A percentile compares a stretch with the other conserved stretches of the same genome.
Evolutionary conservation across 2,329 filamentous ascomycete species (phyloP).

Genomic region (Stachybotrys chlorohalonatus): DNA sequence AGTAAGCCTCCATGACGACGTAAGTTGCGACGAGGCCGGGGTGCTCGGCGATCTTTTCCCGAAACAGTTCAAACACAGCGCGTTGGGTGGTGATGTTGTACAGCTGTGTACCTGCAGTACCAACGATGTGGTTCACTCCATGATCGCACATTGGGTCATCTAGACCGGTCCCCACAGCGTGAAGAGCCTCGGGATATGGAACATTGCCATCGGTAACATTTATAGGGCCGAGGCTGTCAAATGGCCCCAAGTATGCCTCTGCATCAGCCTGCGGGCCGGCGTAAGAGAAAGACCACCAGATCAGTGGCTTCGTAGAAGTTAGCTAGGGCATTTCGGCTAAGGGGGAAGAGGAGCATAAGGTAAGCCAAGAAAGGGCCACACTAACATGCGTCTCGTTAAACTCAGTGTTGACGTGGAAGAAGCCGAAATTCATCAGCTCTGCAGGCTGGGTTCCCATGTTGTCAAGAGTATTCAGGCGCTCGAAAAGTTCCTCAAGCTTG

Average conservation of each 20-base stretch:
- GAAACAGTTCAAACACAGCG: constrained; percentile 10
- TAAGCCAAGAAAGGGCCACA: neutral
- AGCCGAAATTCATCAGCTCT: constrained; percentile 8
- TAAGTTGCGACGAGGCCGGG: constrained; percentile 4
- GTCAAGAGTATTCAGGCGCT: constrained; percentile 9
- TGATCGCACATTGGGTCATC: constrained; percentile 3
- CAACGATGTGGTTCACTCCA: neutral
- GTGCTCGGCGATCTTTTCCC: neutral
- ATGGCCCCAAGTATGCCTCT: too few relatives aligned
- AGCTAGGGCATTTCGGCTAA: too few relatives aligned
- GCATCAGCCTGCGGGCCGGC: too few relatives aligned
- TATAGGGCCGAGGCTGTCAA: too few relatives aligned
- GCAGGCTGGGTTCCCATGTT: neutral
- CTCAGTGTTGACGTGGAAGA: constrained; percentile 6
- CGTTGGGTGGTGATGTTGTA: constrained; percentile 14
- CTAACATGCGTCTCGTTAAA: constrained; percentile 2
- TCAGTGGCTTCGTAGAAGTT: too few relatives aligned
- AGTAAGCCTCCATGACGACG: constrained; percentile 15
- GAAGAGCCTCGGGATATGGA: neutral
- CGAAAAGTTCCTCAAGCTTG: constrained; percentile 12
- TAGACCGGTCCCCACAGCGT: neutral
- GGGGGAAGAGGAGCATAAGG: too few relatives aligned
- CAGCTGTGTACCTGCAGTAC: constrained; percentile 4
- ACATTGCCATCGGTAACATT: too few relatives aligned
- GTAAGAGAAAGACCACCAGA: too few relatives aligned